Conservation (phyloP, 139 green algal genomes). For the Coelastrella sp. region DNA sequence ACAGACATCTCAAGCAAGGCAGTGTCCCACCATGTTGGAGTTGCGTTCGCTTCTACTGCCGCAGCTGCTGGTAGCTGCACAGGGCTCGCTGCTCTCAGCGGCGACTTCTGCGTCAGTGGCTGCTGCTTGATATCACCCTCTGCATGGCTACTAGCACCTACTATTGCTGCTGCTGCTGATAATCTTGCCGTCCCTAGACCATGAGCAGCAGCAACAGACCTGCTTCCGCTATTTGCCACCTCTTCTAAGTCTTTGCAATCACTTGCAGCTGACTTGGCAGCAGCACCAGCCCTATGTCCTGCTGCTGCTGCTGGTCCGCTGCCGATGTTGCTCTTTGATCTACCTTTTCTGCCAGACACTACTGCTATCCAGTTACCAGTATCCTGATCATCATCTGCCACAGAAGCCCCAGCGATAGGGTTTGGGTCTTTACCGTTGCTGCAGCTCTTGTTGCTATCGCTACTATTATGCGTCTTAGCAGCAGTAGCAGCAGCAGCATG, state of each 20-base stretch:
- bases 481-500: neutral
- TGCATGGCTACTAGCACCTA: neutral
- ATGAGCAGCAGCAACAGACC: neutral
- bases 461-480: neutral
- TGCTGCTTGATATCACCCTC: neutral
- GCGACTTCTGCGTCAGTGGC: neutral
- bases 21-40: slow-evolving; percentile 10
- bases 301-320: neutral
- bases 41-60: slow-evolving; percentile 16
- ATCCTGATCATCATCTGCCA: neutral
- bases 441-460: neutral
- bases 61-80: too few species aligned
- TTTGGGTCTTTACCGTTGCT: neutral
- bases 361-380: neutral
- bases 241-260: neutral
- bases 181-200: neutral
- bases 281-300: neutral
- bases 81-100: neutral
- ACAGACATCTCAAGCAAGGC: neutral
- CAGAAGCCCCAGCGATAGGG: too few species aligned
- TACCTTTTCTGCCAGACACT: neutral
- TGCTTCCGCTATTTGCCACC: neutral
- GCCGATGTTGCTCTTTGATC: neutral
- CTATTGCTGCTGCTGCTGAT: slow-evolving; percentile 6
- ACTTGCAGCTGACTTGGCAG: neutral